A percentile compares a stretch with the other conserved stretches of the same genome.
Conservation (phyloP, 441 rosid genomes). For the Sinapis alba region DNA sequence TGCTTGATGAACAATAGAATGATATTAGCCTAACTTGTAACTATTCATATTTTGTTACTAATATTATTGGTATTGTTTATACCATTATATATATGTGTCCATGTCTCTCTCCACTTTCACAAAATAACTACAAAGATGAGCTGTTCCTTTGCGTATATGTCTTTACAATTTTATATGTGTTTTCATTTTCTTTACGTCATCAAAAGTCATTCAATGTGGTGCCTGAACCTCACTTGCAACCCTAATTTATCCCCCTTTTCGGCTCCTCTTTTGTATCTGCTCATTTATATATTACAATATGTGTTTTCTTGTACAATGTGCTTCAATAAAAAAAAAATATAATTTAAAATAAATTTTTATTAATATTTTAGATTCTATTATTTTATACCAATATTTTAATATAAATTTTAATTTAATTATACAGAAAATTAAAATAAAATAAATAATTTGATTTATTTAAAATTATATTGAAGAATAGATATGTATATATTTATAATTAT, state of each 20-base stretch:
- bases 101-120: conserved; percentile 41
- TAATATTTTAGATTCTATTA: too few relatives aligned
- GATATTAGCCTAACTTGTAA: conserved; percentile 15
- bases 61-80: conserved; percentile 1
- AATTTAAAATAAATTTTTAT: too few relatives aligned
- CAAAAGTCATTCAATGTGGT: conserved; percentile 34
- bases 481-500: too few relatives aligned
- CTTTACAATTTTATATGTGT: conserved; percentile 32
- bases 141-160: conserved; percentile 27
- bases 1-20: not conserved
- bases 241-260: conserved; percentile 29
- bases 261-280: conserved; percentile 27
- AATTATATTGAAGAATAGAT: too few relatives aligned
- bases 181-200: conserved; percentile 39
- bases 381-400: too few relatives aligned
- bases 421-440: too few relatives aligned
- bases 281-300: conserved; percentile 21
- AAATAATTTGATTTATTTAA: too few relatives aligned
- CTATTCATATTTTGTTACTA: conserved; percentile 6
- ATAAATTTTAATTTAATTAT: too few relatives aligned
- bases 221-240: conserved; percentile 35
- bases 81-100: conserved; percentile 22
- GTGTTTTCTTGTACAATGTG: too few relatives aligned
- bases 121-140: conserved; percentile 34
- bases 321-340: too few relatives aligned